These are phyloP conservation scores for Populus davidiana DNA, from an alignment of 345 rosid genomes.

Conservation along the genomic window DNA sequence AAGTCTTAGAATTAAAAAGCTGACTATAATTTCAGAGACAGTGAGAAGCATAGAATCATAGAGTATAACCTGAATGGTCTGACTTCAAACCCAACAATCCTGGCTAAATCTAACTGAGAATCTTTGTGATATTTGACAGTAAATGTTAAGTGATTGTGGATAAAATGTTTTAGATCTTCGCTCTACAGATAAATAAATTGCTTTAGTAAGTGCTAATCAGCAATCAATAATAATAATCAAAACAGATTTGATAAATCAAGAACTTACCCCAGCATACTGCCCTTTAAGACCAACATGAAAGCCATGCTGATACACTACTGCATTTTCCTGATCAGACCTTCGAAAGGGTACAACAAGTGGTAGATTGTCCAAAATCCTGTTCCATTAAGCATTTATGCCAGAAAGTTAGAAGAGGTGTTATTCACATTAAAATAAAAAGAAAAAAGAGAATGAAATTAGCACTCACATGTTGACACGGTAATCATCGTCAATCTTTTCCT, in stretches of 20 bases:
- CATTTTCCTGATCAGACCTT: constrained; percentile 48
- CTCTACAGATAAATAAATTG: constrained; percentile 43
- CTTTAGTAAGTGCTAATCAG: not conserved
- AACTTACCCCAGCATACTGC: constrained; percentile 61
- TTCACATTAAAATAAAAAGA: not conserved
- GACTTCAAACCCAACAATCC: constrained; percentile 93
- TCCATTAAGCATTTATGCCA: not conserved
- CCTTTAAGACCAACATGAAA: constrained; percentile 63
- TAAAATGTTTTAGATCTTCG: constrained; percentile 75
- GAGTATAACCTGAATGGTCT: constrained; percentile 69
- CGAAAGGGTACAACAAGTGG: constrained; percentile 58
- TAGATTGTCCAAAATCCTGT: constrained; percentile 80
- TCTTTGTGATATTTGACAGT: constrained; percentile 77
- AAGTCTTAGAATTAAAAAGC: constrained; percentile 4
- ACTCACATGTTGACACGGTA: constrained; percentile 80
- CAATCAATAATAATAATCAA: not conserved
- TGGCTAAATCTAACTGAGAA: constrained; percentile 48
- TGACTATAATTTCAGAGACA: not conserved
- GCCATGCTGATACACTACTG: constrained; percentile 57
- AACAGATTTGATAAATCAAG: constrained; percentile 1
- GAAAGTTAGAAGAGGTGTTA: not conserved
- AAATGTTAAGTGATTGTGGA: constrained; percentile 77
- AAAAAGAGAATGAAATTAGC: not conserved
- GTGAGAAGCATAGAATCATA: constrained; percentile 3
- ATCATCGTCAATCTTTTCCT: constrained; percentile 81